phyloP scores from a whole-genome alignment of 352 stramenopile species.

The Globisporangium cystogenes region DNA sequence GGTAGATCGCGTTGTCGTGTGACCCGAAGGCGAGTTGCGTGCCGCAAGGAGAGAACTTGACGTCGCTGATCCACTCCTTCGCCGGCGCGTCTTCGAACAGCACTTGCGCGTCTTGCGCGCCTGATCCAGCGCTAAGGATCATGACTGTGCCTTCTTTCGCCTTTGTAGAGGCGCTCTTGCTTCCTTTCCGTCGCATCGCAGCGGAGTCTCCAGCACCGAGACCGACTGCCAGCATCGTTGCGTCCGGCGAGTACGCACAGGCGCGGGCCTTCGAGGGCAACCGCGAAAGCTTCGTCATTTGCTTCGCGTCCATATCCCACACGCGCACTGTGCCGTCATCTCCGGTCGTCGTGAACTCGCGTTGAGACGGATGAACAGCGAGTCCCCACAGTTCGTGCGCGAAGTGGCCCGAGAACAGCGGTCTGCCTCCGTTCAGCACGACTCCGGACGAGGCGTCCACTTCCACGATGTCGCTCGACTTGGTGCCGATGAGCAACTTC shows the following conservation, averaged over 20 bases:
- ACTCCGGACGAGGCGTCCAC: slow-evolving; percentile 33
- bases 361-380: slow-evolving; percentile 56
- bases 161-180: slow-evolving; percentile 17
- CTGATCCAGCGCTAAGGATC: slow-evolving; percentile 18
- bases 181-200: slow-evolving; percentile 23
- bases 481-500: slow-evolving; percentile 78
- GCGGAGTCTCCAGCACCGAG: slow-evolving; percentile 62
- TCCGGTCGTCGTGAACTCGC: slow-evolving; percentile 63
- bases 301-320: slow-evolving; percentile 72
- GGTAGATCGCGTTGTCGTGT: slow-evolving; percentile 69
- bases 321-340: slow-evolving; percentile 80
- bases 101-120: slow-evolving; percentile 13
- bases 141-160: slow-evolving; percentile 46
- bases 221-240: slow-evolving; percentile 77
- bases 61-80: slow-evolving; percentile 75
- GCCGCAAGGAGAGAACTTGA: slow-evolving; percentile 67
- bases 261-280: slow-evolving; percentile 54
- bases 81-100: slow-evolving; percentile 55
- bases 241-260: slow-evolving; percentile 86
- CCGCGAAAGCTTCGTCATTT: slow-evolving; percentile 28
- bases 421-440: slow-evolving; percentile 28
- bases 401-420: slow-evolving; percentile 64
- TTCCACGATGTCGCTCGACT: slow-evolving; percentile 86
- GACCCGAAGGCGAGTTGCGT: slow-evolving; percentile 49
- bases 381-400: slow-evolving; percentile 76